phyloP scores from a whole-genome alignment of 805 yeast genomes.

The Starmerella scarabaei region DNA sequence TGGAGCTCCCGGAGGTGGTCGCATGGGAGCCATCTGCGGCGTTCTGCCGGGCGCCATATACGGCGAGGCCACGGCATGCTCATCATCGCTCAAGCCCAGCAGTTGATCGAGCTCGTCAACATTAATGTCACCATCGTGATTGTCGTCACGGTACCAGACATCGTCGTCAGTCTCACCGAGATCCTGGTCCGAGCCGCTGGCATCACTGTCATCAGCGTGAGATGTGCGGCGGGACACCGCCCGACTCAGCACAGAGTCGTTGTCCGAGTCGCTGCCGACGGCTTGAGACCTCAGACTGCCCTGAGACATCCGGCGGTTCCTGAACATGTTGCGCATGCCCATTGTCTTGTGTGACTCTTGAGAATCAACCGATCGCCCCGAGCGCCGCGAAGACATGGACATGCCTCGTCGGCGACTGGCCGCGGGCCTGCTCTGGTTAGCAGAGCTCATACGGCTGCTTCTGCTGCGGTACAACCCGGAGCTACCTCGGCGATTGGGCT shows the following conservation, averaged over 20 bases:
- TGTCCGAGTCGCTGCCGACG: conserved; percentile 3
- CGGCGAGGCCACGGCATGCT: neutral
- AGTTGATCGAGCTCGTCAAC: conserved; percentile 60
- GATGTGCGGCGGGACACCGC: conserved; percentile 10
- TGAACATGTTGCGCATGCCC: conserved; percentile 1
- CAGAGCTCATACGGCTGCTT: too few relatives aligned
- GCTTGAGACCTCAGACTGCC: conserved; percentile 15
- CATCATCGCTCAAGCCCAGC: conserved; percentile 17
- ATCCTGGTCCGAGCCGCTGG: conserved; percentile 24
- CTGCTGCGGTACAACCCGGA: too few relatives aligned
- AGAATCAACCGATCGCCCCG: conserved; percentile 5
- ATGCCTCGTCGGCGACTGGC: conserved; percentile 3
- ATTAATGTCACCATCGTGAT: conserved; percentile 59
- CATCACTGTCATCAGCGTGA: conserved; percentile 22
- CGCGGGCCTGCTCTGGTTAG: too few relatives aligned
- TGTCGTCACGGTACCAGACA: conserved; percentile 83
- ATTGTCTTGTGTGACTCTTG: conserved; percentile 4
- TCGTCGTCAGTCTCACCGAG: conserved; percentile 87
- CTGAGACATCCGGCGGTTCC: conserved; percentile 14
- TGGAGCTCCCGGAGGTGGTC: neutral
- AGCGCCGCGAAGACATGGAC: conserved; percentile 11
- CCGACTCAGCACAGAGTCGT: conserved; percentile 3
- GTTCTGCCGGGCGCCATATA: too few relatives aligned
- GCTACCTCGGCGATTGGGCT: too few relatives aligned
- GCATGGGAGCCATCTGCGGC: neutral